These are phyloP conservation scores for Helminthosporium solani DNA, from an alignment of 2,329 filamentous ascomycete species.

Conservation along the genomic window DNA sequence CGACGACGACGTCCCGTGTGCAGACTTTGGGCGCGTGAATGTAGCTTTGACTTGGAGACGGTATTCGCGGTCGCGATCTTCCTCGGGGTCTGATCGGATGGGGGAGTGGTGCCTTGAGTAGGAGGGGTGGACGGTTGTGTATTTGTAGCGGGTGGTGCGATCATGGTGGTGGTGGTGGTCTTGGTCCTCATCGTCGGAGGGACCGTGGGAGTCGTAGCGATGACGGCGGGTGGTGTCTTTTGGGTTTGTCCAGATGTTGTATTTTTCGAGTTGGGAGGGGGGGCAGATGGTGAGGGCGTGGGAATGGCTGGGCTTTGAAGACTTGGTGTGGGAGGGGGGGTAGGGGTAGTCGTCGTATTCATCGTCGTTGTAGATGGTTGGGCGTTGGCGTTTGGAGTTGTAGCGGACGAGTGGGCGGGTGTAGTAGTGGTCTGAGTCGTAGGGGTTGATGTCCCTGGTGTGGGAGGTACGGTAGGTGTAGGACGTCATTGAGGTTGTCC, in stretches of 20 bases:
- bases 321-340: slow-evolving; percentile 18
- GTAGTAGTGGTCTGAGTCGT: slow-evolving; percentile 16
- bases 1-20: slow-evolving; percentile 5
- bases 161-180: slow-evolving; percentile 14
- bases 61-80: slow-evolving; percentile 20
- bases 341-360: slow-evolving; percentile 36
- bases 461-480: slow-evolving; percentile 22
- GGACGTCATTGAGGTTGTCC: slow-evolving; percentile 22
- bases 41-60: slow-evolving; percentile 23
- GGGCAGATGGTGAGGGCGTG: slow-evolving; percentile 27
- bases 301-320: slow-evolving; percentile 21
- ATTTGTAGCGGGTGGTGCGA: slow-evolving; percentile 12
- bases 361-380: slow-evolving; percentile 25
- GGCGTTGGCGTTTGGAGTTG: slow-evolving; percentile 28
- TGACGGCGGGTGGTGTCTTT: slow-evolving; percentile 7
- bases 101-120: neutral
- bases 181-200: slow-evolving; percentile 15
- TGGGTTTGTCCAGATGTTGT: slow-evolving; percentile 30
- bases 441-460: slow-evolving; percentile 18
- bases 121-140: slow-evolving; percentile 7
- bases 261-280: slow-evolving; percentile 33
- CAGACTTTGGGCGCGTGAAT: slow-evolving; percentile 20
- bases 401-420: slow-evolving; percentile 21
- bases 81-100: slow-evolving; percentile 3
- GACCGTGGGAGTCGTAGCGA: slow-evolving; percentile 4